Evolutionary conservation across 2,329 filamentous ascomycete genomes (phyloP).

Genomic region (Phialophora tarda): DNA sequence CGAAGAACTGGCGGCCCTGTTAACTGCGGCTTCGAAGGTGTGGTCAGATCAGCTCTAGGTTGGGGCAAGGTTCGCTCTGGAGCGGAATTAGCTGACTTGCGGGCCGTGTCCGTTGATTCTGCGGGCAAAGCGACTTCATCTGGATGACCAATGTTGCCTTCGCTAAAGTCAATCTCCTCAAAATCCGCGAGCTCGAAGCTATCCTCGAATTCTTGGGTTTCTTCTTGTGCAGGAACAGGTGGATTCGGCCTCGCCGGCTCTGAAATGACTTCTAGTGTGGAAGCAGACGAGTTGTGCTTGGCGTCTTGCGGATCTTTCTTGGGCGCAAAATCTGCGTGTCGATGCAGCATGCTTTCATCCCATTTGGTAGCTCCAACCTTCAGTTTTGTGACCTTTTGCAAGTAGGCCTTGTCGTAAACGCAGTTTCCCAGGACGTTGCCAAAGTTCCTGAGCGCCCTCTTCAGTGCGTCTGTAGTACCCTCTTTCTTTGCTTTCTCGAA

Average conservation of each 20-base stretch:
- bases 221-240: constrained; percentile 15
- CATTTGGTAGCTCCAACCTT: constrained; percentile 80
- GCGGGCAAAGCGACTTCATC: constrained; percentile 72
- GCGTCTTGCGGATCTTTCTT: constrained; percentile 61
- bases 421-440: constrained; percentile 98
- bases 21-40: constrained; percentile 35
- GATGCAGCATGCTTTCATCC: constrained; percentile 77
- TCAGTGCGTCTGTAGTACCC: constrained; percentile 91
- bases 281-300: constrained; percentile 40
- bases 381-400: constrained; percentile 86
- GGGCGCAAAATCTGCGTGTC: constrained; percentile 74
- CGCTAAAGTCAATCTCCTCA: constrained; percentile 77
- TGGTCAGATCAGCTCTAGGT: constrained; percentile 26
- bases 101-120: constrained; percentile 40
- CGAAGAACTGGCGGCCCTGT: constrained; percentile 2
- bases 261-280: constrained; percentile 13
- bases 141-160: constrained; percentile 71
- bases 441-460: constrained; percentile 86
- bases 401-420: constrained; percentile 94
- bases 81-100: constrained; percentile 31
- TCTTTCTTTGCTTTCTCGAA: constrained; percentile 99
- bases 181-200: constrained; percentile 61
- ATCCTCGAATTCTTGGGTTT: constrained; percentile 42
- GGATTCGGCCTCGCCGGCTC: constrained; percentile 42
- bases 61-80: constrained; percentile 21